Evolutionary conservation across 2,329 filamentous ascomycete genomes (phyloP).

Genomic region (Biscogniauxia sp.): DNA sequence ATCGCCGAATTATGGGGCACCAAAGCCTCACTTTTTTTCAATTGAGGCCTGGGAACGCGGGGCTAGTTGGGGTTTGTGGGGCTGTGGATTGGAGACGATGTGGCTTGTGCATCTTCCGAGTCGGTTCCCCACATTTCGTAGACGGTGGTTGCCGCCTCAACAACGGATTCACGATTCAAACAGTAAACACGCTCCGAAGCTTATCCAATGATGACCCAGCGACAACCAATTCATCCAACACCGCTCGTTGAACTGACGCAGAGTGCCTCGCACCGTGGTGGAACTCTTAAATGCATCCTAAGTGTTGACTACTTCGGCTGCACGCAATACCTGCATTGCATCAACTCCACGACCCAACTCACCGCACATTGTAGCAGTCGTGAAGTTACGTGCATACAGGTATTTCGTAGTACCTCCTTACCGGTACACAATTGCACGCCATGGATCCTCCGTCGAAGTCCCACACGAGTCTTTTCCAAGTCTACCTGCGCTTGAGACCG

Average conservation of each 20-base stretch:
- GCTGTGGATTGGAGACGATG: background rate
- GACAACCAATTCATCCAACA: background rate
- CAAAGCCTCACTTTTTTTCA: background rate
- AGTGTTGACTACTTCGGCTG: background rate
- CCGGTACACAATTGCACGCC: constrained; percentile 4
- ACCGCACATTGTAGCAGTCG: background rate
- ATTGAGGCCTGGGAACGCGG: background rate
- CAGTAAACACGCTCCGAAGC: background rate
- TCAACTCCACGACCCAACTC: background rate
- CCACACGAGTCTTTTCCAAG: constrained; percentile 72
- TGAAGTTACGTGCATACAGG: background rate
- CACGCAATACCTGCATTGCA: background rate
- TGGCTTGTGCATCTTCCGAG: background rate
- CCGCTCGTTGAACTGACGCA: background rate
- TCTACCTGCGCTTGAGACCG: constrained; percentile 83
- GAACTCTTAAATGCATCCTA: background rate
- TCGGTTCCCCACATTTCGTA: background rate
- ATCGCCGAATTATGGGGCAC: background rate
- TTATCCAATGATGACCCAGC: background rate
- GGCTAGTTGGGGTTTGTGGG: background rate
- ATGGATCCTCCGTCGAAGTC: constrained; percentile 46
- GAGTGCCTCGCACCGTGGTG: background rate
- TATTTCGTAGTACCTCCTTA: background rate
- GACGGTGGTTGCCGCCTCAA: background rate
- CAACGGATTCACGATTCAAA: background rate